Base-by-base conservation (phyloP, 2,329 filamentous ascomycete species). In the Sarocladiaceae sp. region DNA sequence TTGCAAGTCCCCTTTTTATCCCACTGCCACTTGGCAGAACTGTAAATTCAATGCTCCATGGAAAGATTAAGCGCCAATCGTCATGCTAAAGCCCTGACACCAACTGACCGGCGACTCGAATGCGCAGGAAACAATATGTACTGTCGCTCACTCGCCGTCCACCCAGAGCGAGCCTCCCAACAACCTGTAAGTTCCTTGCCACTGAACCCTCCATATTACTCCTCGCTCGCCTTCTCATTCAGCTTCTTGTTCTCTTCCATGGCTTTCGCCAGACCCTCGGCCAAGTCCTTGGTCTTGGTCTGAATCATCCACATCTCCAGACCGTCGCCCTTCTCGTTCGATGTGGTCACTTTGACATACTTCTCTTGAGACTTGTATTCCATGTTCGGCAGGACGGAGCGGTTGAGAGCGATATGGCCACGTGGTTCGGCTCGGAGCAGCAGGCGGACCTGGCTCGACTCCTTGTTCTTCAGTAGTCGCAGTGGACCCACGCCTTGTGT, bases 401-500 rank as follows among this genome's bases (percentile, higher is more conserved):
- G 78, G 65, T 94, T 94, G 55, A 94, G 67, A 3, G 84, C 75
- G 37, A 91, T 70, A 31, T 83, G 77, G 13, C 88, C 88, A 50
- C 81, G 76, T 0, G 86, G 85, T 51, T 89, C 84, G n/a, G 79
- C 78, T 41, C 88, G 80, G 49, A 90, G 66, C 16, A 94, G 65
- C 35, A 93, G 67, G 32, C 88, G 79, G 3, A 82, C 75, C 21
- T 74, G 72, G 16, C 76, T 78, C 1, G 80, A 86, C 13, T 73
- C 72, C 59, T 86, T 85, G 66, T 91, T 76, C 62, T 84, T 83
- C 49, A 94, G 69, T 12, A 95, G 59, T 31, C 85, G 82, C 43
- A 90, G 66, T 10, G 78, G 74, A 1, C 88, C 88, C 6, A 87
- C 68, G 34, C 87, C 88, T 59, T 83, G 78, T 1, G 74, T 80